Evolutionary conservation across 73 alveolate genomes (phyloP).

Genomic region (Urostyla sp.): DNA sequence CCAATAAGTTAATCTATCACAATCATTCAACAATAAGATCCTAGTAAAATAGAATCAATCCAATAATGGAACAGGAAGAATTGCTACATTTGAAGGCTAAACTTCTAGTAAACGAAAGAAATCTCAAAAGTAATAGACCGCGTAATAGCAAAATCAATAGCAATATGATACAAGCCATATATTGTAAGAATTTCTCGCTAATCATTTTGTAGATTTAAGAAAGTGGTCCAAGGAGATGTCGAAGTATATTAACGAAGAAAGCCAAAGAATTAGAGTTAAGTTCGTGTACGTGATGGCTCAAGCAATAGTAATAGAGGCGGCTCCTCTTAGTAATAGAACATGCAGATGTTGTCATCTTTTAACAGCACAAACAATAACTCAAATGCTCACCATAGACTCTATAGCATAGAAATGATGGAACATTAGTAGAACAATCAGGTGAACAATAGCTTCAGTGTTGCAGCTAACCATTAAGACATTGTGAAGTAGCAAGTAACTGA

Average conservation of each 20-base stretch:
- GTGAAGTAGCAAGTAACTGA: not conserved
- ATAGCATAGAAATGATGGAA: slow-evolving; percentile 39
- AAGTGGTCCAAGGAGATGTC: not conserved
- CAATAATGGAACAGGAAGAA: slow-evolving; percentile 37
- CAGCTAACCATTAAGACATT: slow-evolving; percentile 40
- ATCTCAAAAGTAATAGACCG: slow-evolving; percentile 3
- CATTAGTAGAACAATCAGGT: not conserved
- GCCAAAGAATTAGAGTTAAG: not conserved
- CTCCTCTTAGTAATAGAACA: not conserved
- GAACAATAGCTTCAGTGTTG: not conserved
- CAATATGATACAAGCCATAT: not conserved
- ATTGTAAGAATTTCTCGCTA: not conserved
- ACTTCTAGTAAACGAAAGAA: not conserved
- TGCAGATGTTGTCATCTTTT: not conserved
- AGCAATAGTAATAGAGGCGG: not conserved
- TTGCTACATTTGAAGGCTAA: not conserved
- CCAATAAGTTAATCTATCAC: not conserved
- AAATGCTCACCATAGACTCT: slow-evolving; percentile 30
- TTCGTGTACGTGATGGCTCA: not conserved
- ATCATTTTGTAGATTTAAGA: not conserved
- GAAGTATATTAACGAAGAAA: not conserved
- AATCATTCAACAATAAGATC: not conserved
- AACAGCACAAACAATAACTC: not conserved
- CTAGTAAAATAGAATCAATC: not conserved
- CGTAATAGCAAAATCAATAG: slow-evolving; percentile 3